These are phyloP conservation scores for Xerocomus minutiporus DNA, from an alignment of 1,284 basidiomycete genomes.

Conservation along the genomic window DNA sequence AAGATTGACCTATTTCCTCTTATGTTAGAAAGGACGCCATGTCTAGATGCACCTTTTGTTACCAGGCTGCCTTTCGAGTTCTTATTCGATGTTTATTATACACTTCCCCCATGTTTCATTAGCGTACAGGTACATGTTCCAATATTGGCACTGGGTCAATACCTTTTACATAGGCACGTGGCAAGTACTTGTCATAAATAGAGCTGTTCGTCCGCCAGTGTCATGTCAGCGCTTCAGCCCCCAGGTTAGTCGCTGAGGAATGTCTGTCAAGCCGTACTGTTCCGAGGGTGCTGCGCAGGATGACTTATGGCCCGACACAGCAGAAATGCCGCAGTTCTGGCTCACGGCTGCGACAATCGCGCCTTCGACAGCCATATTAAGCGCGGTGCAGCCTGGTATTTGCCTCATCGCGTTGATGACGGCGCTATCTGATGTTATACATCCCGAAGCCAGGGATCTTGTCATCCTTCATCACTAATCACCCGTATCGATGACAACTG, in stretches of 20 bases:
- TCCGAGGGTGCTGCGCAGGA: not conserved
- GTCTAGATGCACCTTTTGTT: not conserved
- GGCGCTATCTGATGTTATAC: not conserved
- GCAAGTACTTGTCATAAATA: constrained; percentile 3
- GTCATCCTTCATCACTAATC: not conserved
- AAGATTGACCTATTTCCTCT: constrained; percentile 41
- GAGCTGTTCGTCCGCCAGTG: not conserved
- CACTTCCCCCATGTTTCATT: constrained; percentile 17
- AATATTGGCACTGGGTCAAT: constrained; percentile 11
- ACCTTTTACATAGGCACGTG: constrained; percentile 1
- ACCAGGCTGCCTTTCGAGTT: constrained; percentile 4
- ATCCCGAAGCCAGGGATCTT: not conserved
- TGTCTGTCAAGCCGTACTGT: not conserved
- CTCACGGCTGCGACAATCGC: not conserved
- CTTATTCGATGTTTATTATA: constrained; percentile 27
- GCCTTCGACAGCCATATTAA: too few species aligned
- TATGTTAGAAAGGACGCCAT: not conserved
- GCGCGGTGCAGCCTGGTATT: too few species aligned
- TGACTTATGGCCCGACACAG: not conserved
- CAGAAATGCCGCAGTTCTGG: not conserved
- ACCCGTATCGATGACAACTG: not conserved
- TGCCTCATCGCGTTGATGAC: not conserved
- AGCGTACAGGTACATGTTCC: constrained; percentile 15
- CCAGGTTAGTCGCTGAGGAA: not conserved
- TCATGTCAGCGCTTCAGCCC: not conserved